Percentiles rank a stretch among this genome's conserved stretches.
These are phyloP conservation scores for Ehretia macrophylla DNA, from an alignment of 257 asterid species.

Conservation along the genomic window DNA sequence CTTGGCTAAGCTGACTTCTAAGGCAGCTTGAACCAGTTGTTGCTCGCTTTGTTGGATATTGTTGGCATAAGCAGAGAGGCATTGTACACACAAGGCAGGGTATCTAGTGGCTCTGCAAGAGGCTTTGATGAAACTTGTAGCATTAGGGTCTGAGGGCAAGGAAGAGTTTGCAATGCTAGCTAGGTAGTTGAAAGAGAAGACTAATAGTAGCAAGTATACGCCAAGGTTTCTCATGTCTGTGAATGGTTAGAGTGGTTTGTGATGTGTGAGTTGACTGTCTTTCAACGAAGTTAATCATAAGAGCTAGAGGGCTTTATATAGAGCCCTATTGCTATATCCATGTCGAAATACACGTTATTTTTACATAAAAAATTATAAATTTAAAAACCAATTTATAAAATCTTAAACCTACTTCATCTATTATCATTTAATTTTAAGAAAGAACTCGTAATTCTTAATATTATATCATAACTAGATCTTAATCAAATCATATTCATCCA, in stretches of 20 bases:
- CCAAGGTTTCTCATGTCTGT: conserved; percentile 26
- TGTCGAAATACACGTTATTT: too few species aligned
- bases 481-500: too few species aligned
- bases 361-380: too few species aligned
- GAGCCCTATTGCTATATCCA: not conserved
- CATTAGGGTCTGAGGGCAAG: too few species aligned
- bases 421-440: too few species aligned
- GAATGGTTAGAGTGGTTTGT: not conserved
- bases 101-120: conserved; percentile 59
- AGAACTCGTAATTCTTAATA: too few species aligned
- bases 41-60: conserved; percentile 35
- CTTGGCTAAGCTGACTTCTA: conserved; percentile 39
- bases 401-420: too few species aligned
- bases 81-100: conserved; percentile 47
- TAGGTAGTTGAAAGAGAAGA: conserved; percentile 24
- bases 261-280: conserved; percentile 4
- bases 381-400: too few species aligned
- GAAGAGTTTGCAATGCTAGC: conserved; percentile 11
- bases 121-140: conserved; percentile 36
- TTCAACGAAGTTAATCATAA: not conserved
- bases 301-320: conserved; percentile 20
- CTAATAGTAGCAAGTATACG: conserved; percentile 19
- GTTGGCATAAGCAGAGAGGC: conserved; percentile 46
- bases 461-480: too few species aligned
- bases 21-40: conserved; percentile 50